Conservation (phyloP, 2,329 filamentous ascomycete genomes). For the Ophiostoma sp. region DNA sequence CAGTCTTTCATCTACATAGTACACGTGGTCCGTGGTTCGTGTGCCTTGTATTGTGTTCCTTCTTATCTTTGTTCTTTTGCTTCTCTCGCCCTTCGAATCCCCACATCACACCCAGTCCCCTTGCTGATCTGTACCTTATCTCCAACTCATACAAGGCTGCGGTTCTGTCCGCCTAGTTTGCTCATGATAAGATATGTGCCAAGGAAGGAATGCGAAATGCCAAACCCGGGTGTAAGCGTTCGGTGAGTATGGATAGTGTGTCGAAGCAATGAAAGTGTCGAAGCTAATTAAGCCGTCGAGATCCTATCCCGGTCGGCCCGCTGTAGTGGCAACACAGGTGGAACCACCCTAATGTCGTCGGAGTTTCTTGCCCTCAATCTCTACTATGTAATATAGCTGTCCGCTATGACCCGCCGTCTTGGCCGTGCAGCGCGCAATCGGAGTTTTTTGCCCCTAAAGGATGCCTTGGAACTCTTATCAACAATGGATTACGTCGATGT, state of each 20-base stretch:
- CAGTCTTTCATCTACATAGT: no score
- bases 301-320: background rate
- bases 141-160: background rate
- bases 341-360: background rate
- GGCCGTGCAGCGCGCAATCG: background rate
- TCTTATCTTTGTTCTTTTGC: background rate
- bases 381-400: no score
- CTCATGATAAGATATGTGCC: no score
- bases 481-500: background rate
- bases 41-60: background rate
- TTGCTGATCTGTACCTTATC: background rate
- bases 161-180: background rate
- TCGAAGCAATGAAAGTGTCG: no score
- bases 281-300: background rate
- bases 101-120: no score
- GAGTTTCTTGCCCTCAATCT: slow-evolving; percentile 2
- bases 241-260: no score
- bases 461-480: background rate
- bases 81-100: no score
- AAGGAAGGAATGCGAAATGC: background rate
- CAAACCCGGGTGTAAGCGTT: slow-evolving; percentile 2
- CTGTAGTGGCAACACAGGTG: background rate
- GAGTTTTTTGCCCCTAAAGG: background rate
- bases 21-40: no score
- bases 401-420: background rate